Base-by-base conservation (phyloP, 768 basidiomycete genomes). In the Lyophyllum shimeji region DNA sequence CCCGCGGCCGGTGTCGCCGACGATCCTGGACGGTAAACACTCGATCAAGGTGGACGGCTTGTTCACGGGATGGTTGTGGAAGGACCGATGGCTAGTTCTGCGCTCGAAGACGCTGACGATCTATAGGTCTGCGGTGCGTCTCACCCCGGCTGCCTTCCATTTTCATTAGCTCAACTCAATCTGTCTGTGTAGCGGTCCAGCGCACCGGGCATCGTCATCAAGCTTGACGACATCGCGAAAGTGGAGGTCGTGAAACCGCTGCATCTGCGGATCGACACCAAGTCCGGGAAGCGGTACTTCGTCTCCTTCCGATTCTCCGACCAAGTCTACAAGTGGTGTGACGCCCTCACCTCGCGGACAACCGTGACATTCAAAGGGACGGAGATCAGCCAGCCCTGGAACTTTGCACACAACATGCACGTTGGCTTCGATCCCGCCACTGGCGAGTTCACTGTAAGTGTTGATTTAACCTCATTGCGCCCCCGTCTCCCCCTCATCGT, bases 51-150 rank as follows among this genome's bases (percentile, higher is more conserved):
- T 90, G 65, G 86, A 89, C 54, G 88, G 89, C 0, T 51, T 70
- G 11, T 81, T 93, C 52, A 81, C 85, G 12, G 85, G 86, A 52
- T 89, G 86, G 75, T 74, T 90, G 46, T 93, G 90, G 83, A 79
- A 82, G 63, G 83, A 85, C 66, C 83, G 86, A 60, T 93, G 86
- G 85, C 70, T 93, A 44, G 80, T 90, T 7, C 73, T 95, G 57
- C 83, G 82, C 56, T 85, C 85, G 29, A 76, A 82, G 55, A 74
- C 81, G 25, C 69, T 95, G 31, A 78, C 80, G 42, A 82, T 94
- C 62, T 86, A 89, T 63, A 89, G 87, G 76, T 85, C 80, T 58
- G 89, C 92, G 80, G 92, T 90, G 63, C 63, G 88, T 66, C 23
- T 42, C 17, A 46, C 13, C 43, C 3, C 48, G 7, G 6, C 34